Percentiles rank a stretch among this genome's conserved stretches.
Conservation (phyloP, 805 yeast genomes). For the Starmerella stellata region DNA sequence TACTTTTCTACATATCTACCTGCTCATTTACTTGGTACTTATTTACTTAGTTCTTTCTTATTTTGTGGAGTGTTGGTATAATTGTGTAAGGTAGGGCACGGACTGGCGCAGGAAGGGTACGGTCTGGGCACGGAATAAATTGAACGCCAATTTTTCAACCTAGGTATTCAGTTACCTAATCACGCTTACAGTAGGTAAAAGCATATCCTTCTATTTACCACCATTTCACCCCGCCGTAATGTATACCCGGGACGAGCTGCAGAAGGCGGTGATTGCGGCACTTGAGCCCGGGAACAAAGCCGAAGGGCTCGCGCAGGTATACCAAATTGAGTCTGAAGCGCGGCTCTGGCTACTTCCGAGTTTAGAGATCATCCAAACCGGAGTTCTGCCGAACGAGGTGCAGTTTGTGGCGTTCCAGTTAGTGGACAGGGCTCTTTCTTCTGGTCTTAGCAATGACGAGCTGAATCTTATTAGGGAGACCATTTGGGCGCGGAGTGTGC, state of each 20-base stretch:
- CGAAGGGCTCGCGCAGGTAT: constrained; percentile 30
- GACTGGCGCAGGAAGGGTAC: no score
- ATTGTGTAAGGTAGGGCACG: no score
- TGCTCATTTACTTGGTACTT: no score
- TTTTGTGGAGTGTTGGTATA: no score
- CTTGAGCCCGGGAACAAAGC: constrained; percentile 50
- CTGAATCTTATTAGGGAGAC: constrained; percentile 30
- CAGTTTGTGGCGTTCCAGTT: constrained; percentile 56
- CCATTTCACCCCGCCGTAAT: background rate
- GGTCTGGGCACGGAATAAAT: no score
- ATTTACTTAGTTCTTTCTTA: no score
- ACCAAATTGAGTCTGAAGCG: constrained; percentile 27
- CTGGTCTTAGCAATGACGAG: constrained; percentile 29
- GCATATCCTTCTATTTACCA: background rate
- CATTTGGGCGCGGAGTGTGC: constrained; percentile 30
- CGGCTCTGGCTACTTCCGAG: constrained; percentile 32
- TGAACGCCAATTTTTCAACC: background rate
- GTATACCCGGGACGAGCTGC: constrained; percentile 36
- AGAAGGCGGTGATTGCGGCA: constrained; percentile 75
- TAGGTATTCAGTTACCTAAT: background rate
- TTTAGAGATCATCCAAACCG: constrained; percentile 25
- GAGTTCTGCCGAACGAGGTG: constrained; percentile 32
- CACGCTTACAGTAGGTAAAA: background rate
- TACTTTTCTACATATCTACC: no score
- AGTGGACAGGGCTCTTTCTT: constrained; percentile 30